Percentiles rank a stretch among this genome's conserved stretches.
Evolutionary conservation across 305 asterid species (phyloP).

Genomic region (Lippia alba): DNA sequence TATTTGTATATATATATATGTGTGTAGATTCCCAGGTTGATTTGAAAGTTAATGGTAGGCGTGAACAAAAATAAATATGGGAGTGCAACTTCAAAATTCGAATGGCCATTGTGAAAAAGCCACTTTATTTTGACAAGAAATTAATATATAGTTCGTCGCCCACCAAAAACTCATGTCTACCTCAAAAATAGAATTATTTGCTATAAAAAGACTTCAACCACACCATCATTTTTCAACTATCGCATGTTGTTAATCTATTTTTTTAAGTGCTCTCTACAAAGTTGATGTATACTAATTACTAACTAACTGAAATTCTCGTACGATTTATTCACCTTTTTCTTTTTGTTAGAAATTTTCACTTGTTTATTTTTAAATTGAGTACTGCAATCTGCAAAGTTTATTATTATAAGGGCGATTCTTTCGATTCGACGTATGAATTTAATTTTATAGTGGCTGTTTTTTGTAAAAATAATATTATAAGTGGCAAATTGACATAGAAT

Average conservation of each 20-base stretch:
- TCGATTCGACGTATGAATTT: no score
- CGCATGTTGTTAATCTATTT: not conserved
- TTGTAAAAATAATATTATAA: no score
- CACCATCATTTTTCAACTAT: conserved; percentile 8
- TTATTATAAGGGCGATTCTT: no score
- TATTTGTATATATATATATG: not conserved
- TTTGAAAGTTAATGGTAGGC: not conserved
- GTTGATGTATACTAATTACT: no score
- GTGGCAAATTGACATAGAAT: no score
- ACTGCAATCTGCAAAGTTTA: no score
- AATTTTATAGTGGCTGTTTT: no score
- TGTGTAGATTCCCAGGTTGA: no score
- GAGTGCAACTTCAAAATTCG: conserved; percentile 8
- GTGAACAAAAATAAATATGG: not conserved
- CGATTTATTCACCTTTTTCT: no score
- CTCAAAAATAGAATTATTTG: not conserved
- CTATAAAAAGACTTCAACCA: not conserved
- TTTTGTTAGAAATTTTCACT: no score
- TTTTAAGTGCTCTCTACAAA: not conserved
- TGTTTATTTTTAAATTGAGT: no score
- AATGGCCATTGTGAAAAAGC: conserved; percentile 18
- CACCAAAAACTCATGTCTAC: not conserved
- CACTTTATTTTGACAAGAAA: conserved; percentile 15
- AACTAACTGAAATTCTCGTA: no score
- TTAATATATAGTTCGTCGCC: not conserved